These are phyloP conservation scores for Colletotrichum sp. DNA, from an alignment of 2,329 filamentous ascomycete species.

Conservation along the genomic window DNA sequence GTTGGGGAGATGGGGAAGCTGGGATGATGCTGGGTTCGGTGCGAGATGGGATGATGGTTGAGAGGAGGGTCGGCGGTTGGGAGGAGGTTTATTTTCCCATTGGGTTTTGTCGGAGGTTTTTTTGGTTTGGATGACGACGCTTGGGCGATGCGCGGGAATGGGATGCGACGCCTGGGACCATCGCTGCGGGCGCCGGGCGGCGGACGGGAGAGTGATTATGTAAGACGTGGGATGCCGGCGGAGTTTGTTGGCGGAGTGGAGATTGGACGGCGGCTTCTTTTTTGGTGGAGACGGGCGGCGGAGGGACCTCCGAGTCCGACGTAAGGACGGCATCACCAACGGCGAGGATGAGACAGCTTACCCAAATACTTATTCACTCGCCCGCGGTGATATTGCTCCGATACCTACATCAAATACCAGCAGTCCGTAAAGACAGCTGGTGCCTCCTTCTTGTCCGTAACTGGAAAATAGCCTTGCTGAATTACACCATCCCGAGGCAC, in stretches of 20 bases:
- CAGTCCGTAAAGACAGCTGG: no score
- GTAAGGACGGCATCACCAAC: neutral
- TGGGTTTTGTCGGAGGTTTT: neutral
- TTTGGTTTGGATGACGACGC: neutral
- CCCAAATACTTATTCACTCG: rapidly evolving
- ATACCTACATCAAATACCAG: no score
- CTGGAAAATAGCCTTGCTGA: no score
- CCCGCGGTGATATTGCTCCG: no score
- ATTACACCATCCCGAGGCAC: no score
- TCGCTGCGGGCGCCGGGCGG: neutral
- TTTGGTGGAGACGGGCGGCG: neutral
- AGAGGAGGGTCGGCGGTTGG: neutral
- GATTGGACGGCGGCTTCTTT: neutral
- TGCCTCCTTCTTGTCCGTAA: no score
- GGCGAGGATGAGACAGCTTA: neutral
- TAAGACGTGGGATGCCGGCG: neutral
- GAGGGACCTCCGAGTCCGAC: neutral
- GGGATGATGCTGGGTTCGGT: neutral
- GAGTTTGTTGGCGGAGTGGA: neutral
- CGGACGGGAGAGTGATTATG: neutral
- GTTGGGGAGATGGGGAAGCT: neutral
- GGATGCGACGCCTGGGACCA: neutral
- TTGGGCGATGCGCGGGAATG: neutral
- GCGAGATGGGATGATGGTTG: neutral
- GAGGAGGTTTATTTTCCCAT: neutral